These are phyloP conservation scores for Golubevia pallescens DNA, from an alignment of 1,284 basidiomycete genomes.

Conservation along the genomic window DNA sequence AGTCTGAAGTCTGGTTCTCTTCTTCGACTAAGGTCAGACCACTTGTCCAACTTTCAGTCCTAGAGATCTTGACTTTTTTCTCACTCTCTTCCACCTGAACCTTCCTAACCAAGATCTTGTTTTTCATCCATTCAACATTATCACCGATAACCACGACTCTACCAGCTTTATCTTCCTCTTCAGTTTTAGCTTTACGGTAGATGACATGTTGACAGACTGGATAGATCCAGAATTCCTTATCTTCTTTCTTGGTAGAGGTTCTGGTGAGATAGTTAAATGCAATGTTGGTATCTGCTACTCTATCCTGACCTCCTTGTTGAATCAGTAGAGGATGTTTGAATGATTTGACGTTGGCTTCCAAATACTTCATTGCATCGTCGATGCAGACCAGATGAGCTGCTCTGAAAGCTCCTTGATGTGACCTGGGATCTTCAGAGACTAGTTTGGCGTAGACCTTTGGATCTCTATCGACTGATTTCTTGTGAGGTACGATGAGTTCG, in stretches of 20 bases:
- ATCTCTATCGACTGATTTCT: conserved; percentile 53
- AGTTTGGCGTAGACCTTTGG: conserved; percentile 57
- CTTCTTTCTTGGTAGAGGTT: conserved; percentile 16
- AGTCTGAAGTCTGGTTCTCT: neutral
- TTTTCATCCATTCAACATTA: conserved; percentile 54
- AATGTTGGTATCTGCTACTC: conserved; percentile 29
- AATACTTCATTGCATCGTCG: conserved; percentile 25
- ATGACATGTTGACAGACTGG: conserved; percentile 60
- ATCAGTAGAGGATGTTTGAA: conserved; percentile 44
- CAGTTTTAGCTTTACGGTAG: conserved; percentile 57
- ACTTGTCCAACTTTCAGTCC: neutral
- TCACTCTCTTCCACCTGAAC: neutral
- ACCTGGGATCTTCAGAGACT: conserved; percentile 48
- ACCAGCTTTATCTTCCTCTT: conserved; percentile 53
- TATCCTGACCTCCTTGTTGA: conserved; percentile 52
- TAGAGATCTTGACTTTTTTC: neutral
- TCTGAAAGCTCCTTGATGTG: conserved; percentile 54
- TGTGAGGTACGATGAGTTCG: conserved; percentile 55
- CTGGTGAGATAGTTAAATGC: conserved; percentile 29
- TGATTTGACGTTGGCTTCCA: conserved; percentile 19
- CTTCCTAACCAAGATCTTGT: neutral
- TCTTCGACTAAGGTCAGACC: neutral
- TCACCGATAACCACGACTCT: conserved; percentile 51
- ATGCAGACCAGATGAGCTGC: conserved; percentile 46
- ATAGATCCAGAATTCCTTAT: conserved; percentile 44